These are phyloP conservation scores for Jatropha podagrica DNA, from an alignment of 441 rosid species.

Conservation along the genomic window DNA sequence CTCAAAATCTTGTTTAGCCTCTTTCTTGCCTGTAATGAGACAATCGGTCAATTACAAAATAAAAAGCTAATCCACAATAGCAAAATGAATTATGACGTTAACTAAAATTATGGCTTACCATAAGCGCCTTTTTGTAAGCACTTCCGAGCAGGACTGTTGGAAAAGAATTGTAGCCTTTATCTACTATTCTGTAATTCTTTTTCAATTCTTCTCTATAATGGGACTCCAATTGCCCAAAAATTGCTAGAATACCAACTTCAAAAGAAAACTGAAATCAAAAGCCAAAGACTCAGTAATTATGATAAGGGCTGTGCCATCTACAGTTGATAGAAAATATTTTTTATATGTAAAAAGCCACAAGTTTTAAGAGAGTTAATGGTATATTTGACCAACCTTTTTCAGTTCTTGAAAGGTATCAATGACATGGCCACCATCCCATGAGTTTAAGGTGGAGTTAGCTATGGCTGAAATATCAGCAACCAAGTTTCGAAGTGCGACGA, in stretches of 20 bases:
- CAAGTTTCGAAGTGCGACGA: conserved; percentile 47
- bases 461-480: conserved; percentile 53
- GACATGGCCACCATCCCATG: conserved; percentile 50
- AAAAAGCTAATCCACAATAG: too few species aligned
- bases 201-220: conserved; percentile 49
- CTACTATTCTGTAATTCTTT: conserved; percentile 49
- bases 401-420: conserved; percentile 60
- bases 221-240: conserved; percentile 55
- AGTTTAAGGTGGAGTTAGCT: conserved; percentile 46
- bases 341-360: too few species aligned
- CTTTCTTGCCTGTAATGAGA: conserved; percentile 46
- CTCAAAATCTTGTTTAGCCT: conserved; percentile 45
- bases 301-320: too few species aligned
- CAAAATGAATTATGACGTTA: too few species aligned
- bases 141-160: conserved; percentile 61
- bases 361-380: too few species aligned
- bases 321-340: too few species aligned
- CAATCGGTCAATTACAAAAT: neutral
- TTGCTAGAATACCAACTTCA: conserved; percentile 58
- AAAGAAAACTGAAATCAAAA: conserved; percentile 52
- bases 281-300: neutral
- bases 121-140: conserved; percentile 49
- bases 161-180: conserved; percentile 65
- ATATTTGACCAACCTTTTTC: conserved; percentile 47
- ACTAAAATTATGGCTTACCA: conserved; percentile 29